A percentile compares a stretch with the other conserved stretches of the same genome.
phyloP scores from a whole-genome alignment of 2,329 filamentous ascomycete species.

The Aspergillus pseudoviridinutans region DNA sequence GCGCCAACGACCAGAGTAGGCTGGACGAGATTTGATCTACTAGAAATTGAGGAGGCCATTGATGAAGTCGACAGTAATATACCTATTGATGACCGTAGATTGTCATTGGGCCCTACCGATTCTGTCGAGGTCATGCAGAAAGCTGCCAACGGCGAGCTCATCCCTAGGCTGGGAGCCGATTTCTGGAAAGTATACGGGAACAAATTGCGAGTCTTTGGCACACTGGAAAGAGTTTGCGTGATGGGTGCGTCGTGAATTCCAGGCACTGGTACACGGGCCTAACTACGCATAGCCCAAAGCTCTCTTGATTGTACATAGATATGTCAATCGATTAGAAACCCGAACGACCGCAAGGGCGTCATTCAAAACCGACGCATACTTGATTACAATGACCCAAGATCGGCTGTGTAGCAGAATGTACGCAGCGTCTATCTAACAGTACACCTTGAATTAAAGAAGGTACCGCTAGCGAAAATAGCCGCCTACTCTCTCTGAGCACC shows the following conservation, averaged over 20 bases:
- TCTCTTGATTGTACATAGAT: not conserved
- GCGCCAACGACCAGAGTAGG: conserved; percentile 4
- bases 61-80: conserved; percentile 8
- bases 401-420: conserved; percentile 50
- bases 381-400: not conserved
- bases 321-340: not conserved
- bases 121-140: conserved; percentile 16
- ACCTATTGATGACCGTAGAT: not conserved
- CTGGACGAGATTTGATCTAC: conserved; percentile 27
- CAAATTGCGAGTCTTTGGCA: conserved; percentile 58
- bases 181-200: conserved; percentile 61
- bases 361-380: not conserved
- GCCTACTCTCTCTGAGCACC: conserved; percentile 78
- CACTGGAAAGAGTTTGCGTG: conserved; percentile 47
- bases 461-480: conserved; percentile 98
- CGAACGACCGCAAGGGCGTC: not conserved
- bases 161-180: conserved; percentile 49
- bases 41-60: conserved; percentile 14
- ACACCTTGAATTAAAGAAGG: conserved; percentile 72
- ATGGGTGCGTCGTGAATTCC: conserved; percentile 3
- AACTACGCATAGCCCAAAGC: not conserved
- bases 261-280: not conserved
- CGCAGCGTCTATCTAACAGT: conserved; percentile 97
- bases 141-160: conserved; percentile 38
- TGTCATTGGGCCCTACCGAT: not conserved